Evolutionary conservation across 768 basidiomycete genomes (phyloP), one percentile per base, ranked within the genome.

Genomic region (Termitomyces sp.): DNA sequence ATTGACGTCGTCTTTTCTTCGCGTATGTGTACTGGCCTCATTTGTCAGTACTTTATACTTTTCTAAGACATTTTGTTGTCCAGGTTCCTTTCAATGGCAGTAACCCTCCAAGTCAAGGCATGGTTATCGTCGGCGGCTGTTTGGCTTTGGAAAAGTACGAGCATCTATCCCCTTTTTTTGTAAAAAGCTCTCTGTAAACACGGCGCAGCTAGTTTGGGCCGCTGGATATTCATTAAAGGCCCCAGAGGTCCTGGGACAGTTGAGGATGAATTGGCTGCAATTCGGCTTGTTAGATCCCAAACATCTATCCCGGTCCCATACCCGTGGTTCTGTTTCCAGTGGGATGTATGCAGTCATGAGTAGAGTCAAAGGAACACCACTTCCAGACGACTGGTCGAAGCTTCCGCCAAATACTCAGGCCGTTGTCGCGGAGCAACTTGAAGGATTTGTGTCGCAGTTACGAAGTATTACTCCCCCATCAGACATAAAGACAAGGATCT

Each of bases 251-350:
- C 32, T 1, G n/a, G 47, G 18, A 34, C 20, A 12, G n/a, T 34
- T 14, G 32, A 48, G 20, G 39, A 42, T 24, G 62, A 63, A 36
- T 46, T 63, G 34, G 53, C 48, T 54, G 54, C 53, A 20, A 63
- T 61, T 29, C 53, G 57, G 31, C 61, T 55, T 55, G 62, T 63
- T 22, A 56, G 59, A 26, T 53, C 52, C 26, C 56, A 59, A 39
- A 63, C 62, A 18, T 44, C 47, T 37, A 61, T 61, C 24, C 59
- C 59, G 24, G 62, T 63, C n/a, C 62, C 62, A 36, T 54, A 59
- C 43, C 59, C 57, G 16, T 63, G 59, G 57, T 52, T 61, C 20
- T 49, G 47, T 48, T 48, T 48, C 22, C 5, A 20, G 5, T 48
- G 47, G 47, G 1, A 12, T 20, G 47, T 48, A 48, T 1, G 47